Evolutionary conservation across 257 asterid genomes (phyloP).

Genomic region (Primulina eburnea): DNA sequence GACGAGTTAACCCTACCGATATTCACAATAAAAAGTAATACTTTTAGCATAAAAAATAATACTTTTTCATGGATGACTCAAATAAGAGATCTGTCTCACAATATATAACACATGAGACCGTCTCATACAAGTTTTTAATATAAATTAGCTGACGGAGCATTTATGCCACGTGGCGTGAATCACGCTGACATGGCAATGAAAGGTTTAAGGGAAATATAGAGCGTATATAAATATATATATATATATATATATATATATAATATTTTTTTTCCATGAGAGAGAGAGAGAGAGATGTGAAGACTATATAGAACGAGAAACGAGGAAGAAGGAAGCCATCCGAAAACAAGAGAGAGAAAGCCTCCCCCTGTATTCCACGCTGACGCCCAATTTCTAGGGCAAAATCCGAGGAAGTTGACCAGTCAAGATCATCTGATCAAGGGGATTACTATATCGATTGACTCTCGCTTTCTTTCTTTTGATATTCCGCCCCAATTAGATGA

Average conservation of each 20-base stretch:
- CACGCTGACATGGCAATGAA: slow-evolving; percentile 48
- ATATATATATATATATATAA: too few species aligned
- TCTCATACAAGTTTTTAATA: too few species aligned
- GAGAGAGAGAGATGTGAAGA: slow-evolving; percentile 19
- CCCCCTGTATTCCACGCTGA: slow-evolving; percentile 36
- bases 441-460: slow-evolving; percentile 26
- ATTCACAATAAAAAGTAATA: too few species aligned
- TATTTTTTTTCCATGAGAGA: background rate
- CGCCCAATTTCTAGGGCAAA: slow-evolving; percentile 52
- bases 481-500: slow-evolving; percentile 25
- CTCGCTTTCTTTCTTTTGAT: slow-evolving; percentile 22
- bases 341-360: slow-evolving; percentile 43
- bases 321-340: slow-evolving; percentile 97
- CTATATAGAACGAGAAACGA: slow-evolving; percentile 76
- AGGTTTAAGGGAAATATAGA: slow-evolving; percentile 40
- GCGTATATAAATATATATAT: background rate
- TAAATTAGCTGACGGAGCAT: too few species aligned
- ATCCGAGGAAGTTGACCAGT: slow-evolving; percentile 30
- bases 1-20: too few species aligned
- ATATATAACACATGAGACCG: too few species aligned
- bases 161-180: slow-evolving; percentile 62
- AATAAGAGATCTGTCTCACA: too few species aligned
- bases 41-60: too few species aligned
- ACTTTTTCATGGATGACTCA: too few species aligned
- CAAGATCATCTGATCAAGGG: slow-evolving; percentile 37